Base-by-base conservation (phyloP, 2,329 filamentous ascomycete genomes). In the Fusarium fujikuroi region DNA sequence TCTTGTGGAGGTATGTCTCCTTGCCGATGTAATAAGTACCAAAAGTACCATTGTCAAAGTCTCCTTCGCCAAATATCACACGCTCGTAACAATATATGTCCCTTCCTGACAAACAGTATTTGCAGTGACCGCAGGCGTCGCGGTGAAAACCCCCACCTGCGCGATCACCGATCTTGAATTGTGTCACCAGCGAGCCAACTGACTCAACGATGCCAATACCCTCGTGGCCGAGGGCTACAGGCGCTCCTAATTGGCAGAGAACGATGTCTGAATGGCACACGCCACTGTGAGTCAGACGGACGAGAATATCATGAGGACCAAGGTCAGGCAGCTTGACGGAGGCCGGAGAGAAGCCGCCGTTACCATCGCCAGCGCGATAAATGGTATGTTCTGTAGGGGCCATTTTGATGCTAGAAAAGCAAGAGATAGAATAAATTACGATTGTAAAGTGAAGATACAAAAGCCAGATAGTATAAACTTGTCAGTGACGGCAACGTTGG, bases 81-180 rank as follows among this genome's bases (percentile, higher is more conserved):
- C 63, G 63, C 6, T 66, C n/a, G 5, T 66, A 66, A 30, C 63
- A 66, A 4, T 66, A 65, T 9, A 66, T 66, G 1, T 66, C 60
- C 1, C 44, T 7, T 2, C 63, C 63, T 0, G 63, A 66, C 14
- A 66, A 2, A 3, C 63, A 66, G 11, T 66, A 66, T 12, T 58
- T 66, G 30, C 63, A 66, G 2, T 65, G 63, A 2, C 63, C 63
- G 16, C 63, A 66, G 0, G 63, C 36, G 5, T 58, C 37, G 7
- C 63, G 63, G 16, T 66, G 63, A 4, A 66, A 66, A 7, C 63
- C 63, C 3, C 63, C 63, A 8, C 63, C 63, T 11, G 63, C 63
- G 0, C 63, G 25, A 14, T 66, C 63, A 11, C 60, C 60, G 19
- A 65, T 19, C 10, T 28, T 49, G 9, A 66, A 66, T 21, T 66